Base-by-base conservation (phyloP, 768 basidiomycete genomes). In the Exsudoporus frostii region DNA sequence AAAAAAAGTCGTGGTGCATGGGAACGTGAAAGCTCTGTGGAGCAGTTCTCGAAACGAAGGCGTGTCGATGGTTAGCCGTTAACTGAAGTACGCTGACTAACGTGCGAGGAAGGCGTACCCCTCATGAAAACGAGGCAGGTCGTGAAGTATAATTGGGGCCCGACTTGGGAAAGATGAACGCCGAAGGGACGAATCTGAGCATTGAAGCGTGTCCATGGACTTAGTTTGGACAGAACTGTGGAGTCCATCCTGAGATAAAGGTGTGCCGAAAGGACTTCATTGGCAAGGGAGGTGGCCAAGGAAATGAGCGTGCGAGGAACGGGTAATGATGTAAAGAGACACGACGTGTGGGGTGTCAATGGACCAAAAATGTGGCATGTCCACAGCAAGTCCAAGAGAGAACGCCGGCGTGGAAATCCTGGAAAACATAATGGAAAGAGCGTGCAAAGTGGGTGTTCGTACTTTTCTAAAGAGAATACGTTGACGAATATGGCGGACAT, bases 401-500 rank as follows among this genome's bases (percentile, higher is more conserved):
- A 63, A 59, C 34, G 10, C 40, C 36, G 24, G 39, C 27, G 42
- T 41, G 22, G 51, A 51, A 48, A 54, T 49, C 58, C 48, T 53
- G 38, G 58, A 58, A 55, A 65, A 58, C 51, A 53, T 37, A 39
- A 66, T 60, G 58, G 63, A 68, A 63, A 48, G 45, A 42, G 53
- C 52, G 20, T 48, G 57, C 51, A 57, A 44, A 56, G 40, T 45
- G 54, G 54, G 51, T 4, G 47, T 32, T 41, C 19, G 38, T 25
- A 57, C 43, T 19, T 50, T 67, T 64, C 64, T 38, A 56, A 56
- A 58, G 46, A 59, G 58, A 67, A 64, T 33, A 7, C 38, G 24
- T 40, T 63, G 56, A 54, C 48, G 47, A 57, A 59, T 51, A 59
- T 30, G 55, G 55, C 66, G 66, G 66, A 67, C 60, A 67, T 67